A percentile compares a stretch with the other conserved stretches of the same genome.
Evolutionary conservation across 257 asterid genomes (phyloP).

Genomic region (Cruciata laevipes): DNA sequence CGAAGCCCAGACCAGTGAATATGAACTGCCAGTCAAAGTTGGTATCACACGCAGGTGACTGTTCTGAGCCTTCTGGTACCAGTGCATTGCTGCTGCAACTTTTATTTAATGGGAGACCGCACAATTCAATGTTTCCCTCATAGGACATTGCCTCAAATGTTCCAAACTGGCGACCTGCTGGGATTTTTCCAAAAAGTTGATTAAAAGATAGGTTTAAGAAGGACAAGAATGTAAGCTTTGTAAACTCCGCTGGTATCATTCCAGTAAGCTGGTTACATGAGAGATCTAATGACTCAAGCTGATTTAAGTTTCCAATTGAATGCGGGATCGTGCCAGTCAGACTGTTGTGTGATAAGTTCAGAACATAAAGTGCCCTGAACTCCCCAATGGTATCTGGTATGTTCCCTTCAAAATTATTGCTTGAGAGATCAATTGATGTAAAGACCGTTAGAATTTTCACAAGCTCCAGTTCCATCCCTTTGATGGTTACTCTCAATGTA

Average conservation of each 20-base stretch:
- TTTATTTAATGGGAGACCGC: constrained; percentile 22
- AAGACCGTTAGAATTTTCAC: constrained; percentile 20
- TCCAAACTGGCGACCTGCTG: constrained; percentile 22
- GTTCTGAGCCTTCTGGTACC: constrained; percentile 1
- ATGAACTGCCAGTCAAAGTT: constrained; percentile 46
- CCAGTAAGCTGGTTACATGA: constrained; percentile 28
- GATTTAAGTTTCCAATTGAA: constrained; percentile 22
- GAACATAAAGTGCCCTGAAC: constrained; percentile 25
- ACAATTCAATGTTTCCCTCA: constrained; percentile 25
- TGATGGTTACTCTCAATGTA: constrained; percentile 19
- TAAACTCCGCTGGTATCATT: constrained; percentile 23
- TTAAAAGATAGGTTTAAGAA: constrained; percentile 31
- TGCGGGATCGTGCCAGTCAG: constrained; percentile 29
- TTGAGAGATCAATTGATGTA: constrained; percentile 41
- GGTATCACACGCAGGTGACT: not conserved
- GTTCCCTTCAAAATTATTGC: constrained; percentile 37
- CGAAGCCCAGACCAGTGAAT: constrained; percentile 44
- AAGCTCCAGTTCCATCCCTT: constrained; percentile 22
- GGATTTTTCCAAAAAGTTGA: constrained; percentile 33
- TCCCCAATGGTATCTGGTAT: constrained; percentile 36
- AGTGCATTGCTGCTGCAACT: constrained; percentile 10
- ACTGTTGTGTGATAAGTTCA: constrained; percentile 36
- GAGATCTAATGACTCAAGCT: constrained; percentile 38
- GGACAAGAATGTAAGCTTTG: constrained; percentile 30
- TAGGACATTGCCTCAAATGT: constrained; percentile 25